These are phyloP conservation scores for Neurospora discreta DNA, from an alignment of 495 filamentous ascomycete species.

Conservation along the genomic window DNA sequence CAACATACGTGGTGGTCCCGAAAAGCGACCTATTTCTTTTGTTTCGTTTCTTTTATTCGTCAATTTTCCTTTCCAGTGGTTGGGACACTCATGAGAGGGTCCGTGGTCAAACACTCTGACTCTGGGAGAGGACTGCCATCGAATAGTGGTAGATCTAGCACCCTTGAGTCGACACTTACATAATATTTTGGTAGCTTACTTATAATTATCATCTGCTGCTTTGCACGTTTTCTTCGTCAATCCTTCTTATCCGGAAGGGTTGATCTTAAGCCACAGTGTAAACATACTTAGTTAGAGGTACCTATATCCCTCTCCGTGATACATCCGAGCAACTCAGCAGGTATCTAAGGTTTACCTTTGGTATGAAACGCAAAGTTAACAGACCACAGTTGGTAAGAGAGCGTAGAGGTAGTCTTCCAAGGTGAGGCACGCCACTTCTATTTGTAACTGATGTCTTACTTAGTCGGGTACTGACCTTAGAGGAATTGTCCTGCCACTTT, in stretches of 20 bases:
- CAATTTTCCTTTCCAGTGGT: neutral
- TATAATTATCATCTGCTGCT: neutral
- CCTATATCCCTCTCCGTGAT: neutral
- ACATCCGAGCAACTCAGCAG: neutral
- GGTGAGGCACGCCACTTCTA: neutral
- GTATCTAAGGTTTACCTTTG: too few relatives aligned
- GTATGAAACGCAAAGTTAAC: too few relatives aligned
- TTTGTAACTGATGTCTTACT: neutral
- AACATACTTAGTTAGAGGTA: too few relatives aligned
- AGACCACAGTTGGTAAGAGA: too few relatives aligned
- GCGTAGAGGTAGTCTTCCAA: too few relatives aligned
- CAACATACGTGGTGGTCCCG: neutral
- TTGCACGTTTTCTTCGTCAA: neutral
- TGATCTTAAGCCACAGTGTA: too few relatives aligned
- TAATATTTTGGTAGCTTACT: neutral
- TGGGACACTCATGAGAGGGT: neutral
- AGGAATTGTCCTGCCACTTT: neutral
- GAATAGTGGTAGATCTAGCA: neutral
- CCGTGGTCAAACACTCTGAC: neutral
- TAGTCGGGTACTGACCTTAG: neutral
- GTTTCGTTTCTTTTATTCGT: neutral
- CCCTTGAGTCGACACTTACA: neutral
- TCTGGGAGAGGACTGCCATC: neutral
- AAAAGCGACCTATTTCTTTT: neutral
- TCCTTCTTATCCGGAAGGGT: neutral